These are phyloP conservation scores for Alternaria novae-zelandiae DNA, from an alignment of 2,329 filamentous ascomycete genomes.

Conservation along the genomic window DNA sequence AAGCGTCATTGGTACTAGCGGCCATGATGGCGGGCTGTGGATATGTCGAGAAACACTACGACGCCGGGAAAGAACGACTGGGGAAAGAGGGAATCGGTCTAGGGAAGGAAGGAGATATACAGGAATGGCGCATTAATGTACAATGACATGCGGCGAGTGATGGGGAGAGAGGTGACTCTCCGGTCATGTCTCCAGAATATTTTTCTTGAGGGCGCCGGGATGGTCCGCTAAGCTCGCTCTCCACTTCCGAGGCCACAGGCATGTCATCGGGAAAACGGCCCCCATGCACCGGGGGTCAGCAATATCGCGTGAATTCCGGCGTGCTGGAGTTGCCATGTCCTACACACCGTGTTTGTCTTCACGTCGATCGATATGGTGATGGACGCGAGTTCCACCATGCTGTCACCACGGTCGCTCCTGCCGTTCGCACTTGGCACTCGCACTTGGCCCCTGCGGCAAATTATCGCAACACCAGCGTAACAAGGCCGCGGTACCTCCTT, in stretches of 20 bases:
- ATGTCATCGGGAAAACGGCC: slow-evolving; percentile 12
- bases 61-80: slow-evolving; percentile 25
- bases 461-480: slow-evolving; percentile 9
- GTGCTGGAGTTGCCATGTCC: neutral
- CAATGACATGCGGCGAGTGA: slow-evolving; percentile 34
- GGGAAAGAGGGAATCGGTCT: slow-evolving; percentile 32
- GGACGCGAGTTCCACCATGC: neutral
- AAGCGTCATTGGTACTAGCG: slow-evolving; percentile 46
- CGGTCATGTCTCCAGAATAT: slow-evolving; percentile 30
- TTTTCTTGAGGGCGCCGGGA: slow-evolving; percentile 33
- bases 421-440: slow-evolving; percentile 1
- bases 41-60: slow-evolving; percentile 18
- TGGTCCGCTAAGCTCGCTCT: slow-evolving; percentile 28
- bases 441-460: slow-evolving; percentile 7
- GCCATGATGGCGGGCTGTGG: slow-evolving; percentile 37
- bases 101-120: slow-evolving; percentile 31
- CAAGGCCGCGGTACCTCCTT: slow-evolving; percentile 8
- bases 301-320: neutral
- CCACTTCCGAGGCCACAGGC: slow-evolving; percentile 18
- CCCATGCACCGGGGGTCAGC: neutral
- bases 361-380: neutral
- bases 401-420: neutral
- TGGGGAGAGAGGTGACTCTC: slow-evolving; percentile 4
- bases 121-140: slow-evolving; percentile 44
- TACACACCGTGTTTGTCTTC: neutral